These are phyloP conservation scores for Spergularia marina DNA, from an alignment of 148 eudicot genomes.

Conservation along the genomic window DNA sequence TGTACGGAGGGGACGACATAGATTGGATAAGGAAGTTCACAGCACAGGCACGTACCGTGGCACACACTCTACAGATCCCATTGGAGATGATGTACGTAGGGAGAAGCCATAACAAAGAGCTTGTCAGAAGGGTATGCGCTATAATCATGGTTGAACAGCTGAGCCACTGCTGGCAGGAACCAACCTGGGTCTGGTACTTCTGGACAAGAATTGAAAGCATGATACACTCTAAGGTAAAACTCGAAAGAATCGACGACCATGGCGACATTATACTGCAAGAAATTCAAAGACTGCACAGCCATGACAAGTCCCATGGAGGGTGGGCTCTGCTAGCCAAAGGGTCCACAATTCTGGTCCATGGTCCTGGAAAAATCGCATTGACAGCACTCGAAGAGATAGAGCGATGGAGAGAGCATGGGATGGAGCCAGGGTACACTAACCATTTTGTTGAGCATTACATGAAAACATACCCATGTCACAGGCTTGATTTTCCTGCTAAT, in stretches of 20 bases:
- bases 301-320: constrained; percentile 32
- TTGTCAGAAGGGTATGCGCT: constrained; percentile 26
- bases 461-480: constrained; percentile 22
- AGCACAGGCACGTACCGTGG: constrained; percentile 25
- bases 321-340: constrained; percentile 43
- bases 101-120: constrained; percentile 32
- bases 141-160: constrained; percentile 35
- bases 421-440: constrained; percentile 13
- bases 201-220: constrained; percentile 69
- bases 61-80: constrained; percentile 26
- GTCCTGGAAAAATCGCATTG: constrained; percentile 20
- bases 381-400: constrained; percentile 21
- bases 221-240: constrained; percentile 57
- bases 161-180: constrained; percentile 51
- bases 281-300: constrained; percentile 39
- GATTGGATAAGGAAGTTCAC: constrained; percentile 46
- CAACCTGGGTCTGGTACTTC: constrained; percentile 48
- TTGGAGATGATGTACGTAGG: constrained; percentile 50
- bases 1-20: constrained; percentile 51
- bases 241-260: constrained; percentile 31
- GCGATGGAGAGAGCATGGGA: constrained; percentile 20
- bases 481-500: constrained; percentile 30
- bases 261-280: constrained; percentile 34
- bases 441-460: constrained; percentile 18
- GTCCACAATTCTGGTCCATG: constrained; percentile 20